Conservation (phyloP, 129 eudicot genomes). For the Helichrysum umbraculigerum region DNA sequence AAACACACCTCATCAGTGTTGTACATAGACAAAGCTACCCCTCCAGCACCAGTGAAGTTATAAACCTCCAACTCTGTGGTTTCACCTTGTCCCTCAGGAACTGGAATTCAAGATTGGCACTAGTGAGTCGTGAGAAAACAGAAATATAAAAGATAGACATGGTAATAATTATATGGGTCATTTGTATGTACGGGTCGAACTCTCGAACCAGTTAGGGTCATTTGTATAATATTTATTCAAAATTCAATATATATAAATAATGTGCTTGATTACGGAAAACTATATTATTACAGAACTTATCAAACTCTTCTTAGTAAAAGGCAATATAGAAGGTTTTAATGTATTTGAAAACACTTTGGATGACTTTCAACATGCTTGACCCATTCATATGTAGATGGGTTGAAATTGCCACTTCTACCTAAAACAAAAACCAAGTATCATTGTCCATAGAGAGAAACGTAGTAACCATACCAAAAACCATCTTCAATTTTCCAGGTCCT, state of each 20-base stretch:
- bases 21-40: constrained; percentile 95
- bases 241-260: too few relatives aligned
- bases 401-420: neutral
- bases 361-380: neutral
- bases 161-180: neutral
- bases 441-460: neutral
- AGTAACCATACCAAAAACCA: constrained; percentile 70
- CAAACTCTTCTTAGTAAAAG: neutral
- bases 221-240: neutral
- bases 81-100: constrained; percentile 84
- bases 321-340: neutral
- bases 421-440: neutral
- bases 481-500: constrained; percentile 90
- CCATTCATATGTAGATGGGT: neutral
- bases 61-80: constrained; percentile 73
- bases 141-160: neutral
- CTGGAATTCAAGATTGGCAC: constrained; percentile 40
- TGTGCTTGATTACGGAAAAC: neutral
- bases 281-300: neutral
- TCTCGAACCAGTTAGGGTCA: neutral
- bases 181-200: neutral
- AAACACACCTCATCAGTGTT: constrained; percentile 90
- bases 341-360: neutral
- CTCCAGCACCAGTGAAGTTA: constrained; percentile 88
- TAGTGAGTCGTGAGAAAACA: neutral